Percentiles rank a stretch among this genome's conserved stretches.
Evolutionary conservation across 495 filamentous ascomycete species (phyloP).

Genomic region (Podospora appendiculata): DNA sequence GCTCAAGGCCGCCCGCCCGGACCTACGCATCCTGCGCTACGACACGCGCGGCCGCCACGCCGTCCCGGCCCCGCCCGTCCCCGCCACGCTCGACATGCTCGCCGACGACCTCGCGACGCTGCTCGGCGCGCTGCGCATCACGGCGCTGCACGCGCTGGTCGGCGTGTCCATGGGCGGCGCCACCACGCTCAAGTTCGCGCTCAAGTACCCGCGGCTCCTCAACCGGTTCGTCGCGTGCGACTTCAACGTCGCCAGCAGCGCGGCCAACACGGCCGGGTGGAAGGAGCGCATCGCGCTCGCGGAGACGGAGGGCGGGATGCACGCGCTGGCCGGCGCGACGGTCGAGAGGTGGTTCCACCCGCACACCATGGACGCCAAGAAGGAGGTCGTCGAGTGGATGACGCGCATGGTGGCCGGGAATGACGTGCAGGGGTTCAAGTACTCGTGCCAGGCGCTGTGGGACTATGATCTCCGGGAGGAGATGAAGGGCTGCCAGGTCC

Average conservation of each 20-base stretch:
- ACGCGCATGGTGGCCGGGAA: constrained; percentile 52
- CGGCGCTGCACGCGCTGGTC: constrained; percentile 51
- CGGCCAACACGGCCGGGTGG: constrained; percentile 69
- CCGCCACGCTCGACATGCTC: constrained; percentile 53
- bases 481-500: constrained; percentile 51
- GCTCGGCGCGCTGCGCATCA: constrained; percentile 52
- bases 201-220: constrained; percentile 55
- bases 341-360: constrained; percentile 69
- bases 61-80: constrained; percentile 32
- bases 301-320: constrained; percentile 50
- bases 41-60: constrained; percentile 56
- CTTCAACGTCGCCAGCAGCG: constrained; percentile 59
- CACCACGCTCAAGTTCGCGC: constrained; percentile 61
- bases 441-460: constrained; percentile 64
- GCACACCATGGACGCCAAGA: constrained; percentile 42
- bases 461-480: constrained; percentile 62
- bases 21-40: constrained; percentile 66
- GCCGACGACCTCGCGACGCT: constrained; percentile 55
- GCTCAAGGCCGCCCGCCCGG: constrained; percentile 46
- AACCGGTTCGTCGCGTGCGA: constrained; percentile 64
- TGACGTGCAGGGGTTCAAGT: constrained; percentile 60
- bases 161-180: constrained; percentile 75
- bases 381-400: constrained; percentile 42
- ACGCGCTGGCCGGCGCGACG: constrained; percentile 55
- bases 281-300: constrained; percentile 64